Base-by-base conservation (phyloP, 805 yeast genomes). In the Ogataea pignaliae region DNA sequence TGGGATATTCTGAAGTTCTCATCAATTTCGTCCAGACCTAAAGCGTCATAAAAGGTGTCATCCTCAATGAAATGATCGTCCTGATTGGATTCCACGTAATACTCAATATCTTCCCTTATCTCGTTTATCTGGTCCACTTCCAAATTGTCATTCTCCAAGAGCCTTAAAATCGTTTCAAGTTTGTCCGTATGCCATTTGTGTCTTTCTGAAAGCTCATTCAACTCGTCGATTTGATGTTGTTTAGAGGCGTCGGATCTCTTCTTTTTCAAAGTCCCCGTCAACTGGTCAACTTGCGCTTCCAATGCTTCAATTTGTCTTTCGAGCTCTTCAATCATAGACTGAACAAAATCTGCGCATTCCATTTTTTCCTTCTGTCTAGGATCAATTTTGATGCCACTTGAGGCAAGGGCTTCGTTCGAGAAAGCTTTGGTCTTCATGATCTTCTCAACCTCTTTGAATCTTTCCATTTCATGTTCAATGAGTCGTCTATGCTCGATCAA, bases 61-160 rank as follows among this genome's bases (percentile, higher is more conserved):
- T 91, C 96, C 59, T 89, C 97, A 30, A 90, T 84, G 63, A 89
- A 91, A 57, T 90, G 96, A 4, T 82, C 90, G 44, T 89, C 97
- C 64, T 85, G 93, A 60, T 91, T 91, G 50, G 88, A 85, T 54
- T 93, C 98, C 29, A 93, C 93, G 63, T 88, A 90, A 68, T 93
- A 91, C 54, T 79, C 86, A 61, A 91, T 85, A 63, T 91, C 98
- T 42, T 91, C 98, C 60, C 83, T 82, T 45, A 88, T 78, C 17
- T 75, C 83, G 54, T 83, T 83, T 10, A 91, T 79, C 41, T 78
- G 76, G 15, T 85, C 95, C 2, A 89, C 84, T 32, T 83, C 88
- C 50, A 93, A 66, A 37, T 79, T 83, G 50, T 88, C 91, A 62
- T 84, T 87, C 50, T 87, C 96, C 41, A 93, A 64, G 57, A 82